Conservation (phyloP, 805 yeast species). For the Cyberlindnera euphorbiae region DNA sequence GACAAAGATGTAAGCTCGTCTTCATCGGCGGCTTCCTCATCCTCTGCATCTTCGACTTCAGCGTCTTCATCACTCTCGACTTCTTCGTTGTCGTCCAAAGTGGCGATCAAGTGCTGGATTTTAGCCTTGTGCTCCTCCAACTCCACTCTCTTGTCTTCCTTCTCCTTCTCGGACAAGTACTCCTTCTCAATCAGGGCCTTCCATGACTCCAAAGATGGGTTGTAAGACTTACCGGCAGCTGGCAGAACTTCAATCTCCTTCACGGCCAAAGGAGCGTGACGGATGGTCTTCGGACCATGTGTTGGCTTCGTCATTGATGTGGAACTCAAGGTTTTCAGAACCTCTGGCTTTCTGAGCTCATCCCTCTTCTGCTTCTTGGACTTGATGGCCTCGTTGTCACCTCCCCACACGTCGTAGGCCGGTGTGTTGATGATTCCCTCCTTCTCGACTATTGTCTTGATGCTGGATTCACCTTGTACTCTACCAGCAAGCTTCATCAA, state of each 20-base stretch:
- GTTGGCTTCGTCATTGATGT: conserved; percentile 49
- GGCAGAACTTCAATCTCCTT: conserved; percentile 50
- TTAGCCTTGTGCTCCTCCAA: conserved; percentile 59
- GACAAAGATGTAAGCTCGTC: conserved; percentile 48
- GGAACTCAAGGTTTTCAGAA: conserved; percentile 35
- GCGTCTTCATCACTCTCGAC: conserved; percentile 36
- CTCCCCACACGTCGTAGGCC: conserved; percentile 71
- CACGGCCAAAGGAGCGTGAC: conserved; percentile 47
- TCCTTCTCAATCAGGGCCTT: conserved; percentile 62
- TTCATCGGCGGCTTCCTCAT: conserved; percentile 34
- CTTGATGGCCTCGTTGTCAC: conserved; percentile 14
- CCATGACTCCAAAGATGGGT: conserved; percentile 87
- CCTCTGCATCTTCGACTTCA: conserved; percentile 31
- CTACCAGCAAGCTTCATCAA: conserved; percentile 77
- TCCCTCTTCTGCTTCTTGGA: conserved; percentile 19
- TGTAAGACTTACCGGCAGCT: conserved; percentile 87
- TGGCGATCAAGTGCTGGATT: conserved; percentile 61
- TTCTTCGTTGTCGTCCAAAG: conserved; percentile 56
- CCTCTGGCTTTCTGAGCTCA: conserved; percentile 31
- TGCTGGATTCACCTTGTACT: conserved; percentile 47
- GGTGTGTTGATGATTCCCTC: conserved; percentile 58
- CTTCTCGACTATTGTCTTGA: conserved; percentile 49
- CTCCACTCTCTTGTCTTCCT: conserved; percentile 58
- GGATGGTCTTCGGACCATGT: conserved; percentile 50
- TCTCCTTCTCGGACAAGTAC: conserved; percentile 56